A percentile compares a stretch with the other conserved stretches of the same genome.
Evolutionary conservation across 495 filamentous ascomycete species (phyloP).

Genomic region (Coniosporium apollinis): DNA sequence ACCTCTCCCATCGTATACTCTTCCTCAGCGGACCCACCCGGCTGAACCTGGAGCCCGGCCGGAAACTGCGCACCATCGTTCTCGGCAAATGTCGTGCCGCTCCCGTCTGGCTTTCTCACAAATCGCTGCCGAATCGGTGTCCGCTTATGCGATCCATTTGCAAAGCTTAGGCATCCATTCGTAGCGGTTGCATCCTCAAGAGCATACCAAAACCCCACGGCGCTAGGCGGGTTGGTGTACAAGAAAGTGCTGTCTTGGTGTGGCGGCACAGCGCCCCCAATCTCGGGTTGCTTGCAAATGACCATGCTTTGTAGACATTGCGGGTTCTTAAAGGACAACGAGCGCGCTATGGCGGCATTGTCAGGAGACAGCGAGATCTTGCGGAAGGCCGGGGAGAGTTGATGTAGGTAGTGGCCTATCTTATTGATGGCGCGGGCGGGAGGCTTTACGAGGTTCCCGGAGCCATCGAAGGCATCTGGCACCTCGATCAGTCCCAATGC

Average conservation of each 20-base stretch:
- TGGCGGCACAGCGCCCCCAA: constrained; percentile 70
- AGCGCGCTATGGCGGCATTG: constrained; percentile 49
- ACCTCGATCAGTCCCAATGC: neutral
- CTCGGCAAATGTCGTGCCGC: constrained; percentile 16
- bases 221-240: constrained; percentile 78
- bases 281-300: constrained; percentile 95
- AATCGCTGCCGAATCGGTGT: constrained; percentile 50
- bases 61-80: neutral
- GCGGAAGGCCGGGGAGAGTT: constrained; percentile 52
- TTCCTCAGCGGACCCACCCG: constrained; percentile 16
- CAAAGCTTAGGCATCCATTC: constrained; percentile 82
- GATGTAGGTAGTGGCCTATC: constrained; percentile 84
- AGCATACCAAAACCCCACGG: constrained; percentile 92
- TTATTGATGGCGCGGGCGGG: constrained; percentile 83
- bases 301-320: constrained; percentile 82
- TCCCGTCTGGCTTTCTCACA: constrained; percentile 40
- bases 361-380: constrained; percentile 35
- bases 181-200: constrained; percentile 71
- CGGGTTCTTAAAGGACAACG: constrained; percentile 59
- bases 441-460: constrained; percentile 48
- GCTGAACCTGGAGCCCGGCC: neutral
- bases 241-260: constrained; percentile 89
- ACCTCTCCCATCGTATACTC: constrained; percentile 59
- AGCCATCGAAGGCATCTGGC: constrained; percentile 45
- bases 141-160: constrained; percentile 58